Conservation (phyloP, 805 yeast species). For the Pichia sporocuriosa region DNA sequence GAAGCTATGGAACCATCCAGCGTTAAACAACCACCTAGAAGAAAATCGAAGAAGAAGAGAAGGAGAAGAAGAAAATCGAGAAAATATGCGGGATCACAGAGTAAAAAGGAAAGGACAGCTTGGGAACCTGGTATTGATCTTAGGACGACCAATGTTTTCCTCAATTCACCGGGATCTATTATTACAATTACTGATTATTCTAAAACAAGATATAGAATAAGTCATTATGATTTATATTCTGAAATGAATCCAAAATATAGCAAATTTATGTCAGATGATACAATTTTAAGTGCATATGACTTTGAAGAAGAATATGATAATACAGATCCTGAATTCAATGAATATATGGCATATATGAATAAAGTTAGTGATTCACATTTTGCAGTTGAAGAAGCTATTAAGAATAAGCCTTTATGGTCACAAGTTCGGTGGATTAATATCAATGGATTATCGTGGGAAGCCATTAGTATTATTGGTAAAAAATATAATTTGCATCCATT, state of each 20-base stretch:
- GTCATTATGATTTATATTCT: slow-evolving; percentile 35
- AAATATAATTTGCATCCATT: slow-evolving; percentile 44
- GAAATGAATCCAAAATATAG: slow-evolving; percentile 20
- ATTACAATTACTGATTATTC: slow-evolving; percentile 49
- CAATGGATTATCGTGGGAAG: slow-evolving; percentile 58
- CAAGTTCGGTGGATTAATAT: slow-evolving; percentile 51
- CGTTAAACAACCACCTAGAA: background rate
- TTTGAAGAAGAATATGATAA: slow-evolving; percentile 6
- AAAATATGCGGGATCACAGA: slow-evolving; percentile 32
- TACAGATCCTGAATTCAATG: slow-evolving; percentile 2
- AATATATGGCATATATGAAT: slow-evolving; percentile 12
- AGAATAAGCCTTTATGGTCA: slow-evolving; percentile 39
- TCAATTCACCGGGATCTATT: slow-evolving; percentile 47
- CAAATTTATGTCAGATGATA: slow-evolving; percentile 12
- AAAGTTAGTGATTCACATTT: slow-evolving; percentile 19
- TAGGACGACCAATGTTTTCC: slow-evolving; percentile 41
- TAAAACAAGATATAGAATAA: slow-evolving; percentile 36
- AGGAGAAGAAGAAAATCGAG: slow-evolving; percentile 15
- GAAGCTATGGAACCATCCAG: slow-evolving; percentile 4
- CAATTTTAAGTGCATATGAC: slow-evolving; percentile 11
- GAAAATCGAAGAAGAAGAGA: slow-evolving; percentile 2
- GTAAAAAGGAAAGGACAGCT: slow-evolving; percentile 37
- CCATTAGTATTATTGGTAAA: slow-evolving; percentile 40
- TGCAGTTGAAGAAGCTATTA: slow-evolving; percentile 29
- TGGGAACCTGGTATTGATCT: slow-evolving; percentile 59